A percentile compares a stretch with the other conserved stretches of the same genome.
phyloP scores from a whole-genome alignment of 345 rosid genomes.

The Eucalyptus brandiana region DNA sequence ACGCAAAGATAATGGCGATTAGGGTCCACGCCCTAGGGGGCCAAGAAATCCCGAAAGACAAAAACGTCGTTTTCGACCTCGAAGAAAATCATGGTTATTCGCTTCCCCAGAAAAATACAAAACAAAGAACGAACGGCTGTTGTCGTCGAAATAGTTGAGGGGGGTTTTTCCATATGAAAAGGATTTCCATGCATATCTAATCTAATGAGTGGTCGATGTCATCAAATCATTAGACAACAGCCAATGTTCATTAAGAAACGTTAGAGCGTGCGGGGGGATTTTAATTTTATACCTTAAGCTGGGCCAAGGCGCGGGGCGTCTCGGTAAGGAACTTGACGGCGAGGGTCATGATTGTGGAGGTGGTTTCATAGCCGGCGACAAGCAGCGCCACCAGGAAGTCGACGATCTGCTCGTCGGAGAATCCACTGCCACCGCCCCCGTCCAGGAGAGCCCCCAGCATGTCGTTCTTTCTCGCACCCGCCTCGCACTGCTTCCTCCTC shows the following conservation, averaged over 20 bases:
- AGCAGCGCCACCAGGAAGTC: conserved; percentile 84
- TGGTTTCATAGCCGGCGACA: conserved; percentile 98
- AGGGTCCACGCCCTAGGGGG: not conserved
- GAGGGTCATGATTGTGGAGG: conserved; percentile 91
- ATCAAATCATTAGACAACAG: not conserved
- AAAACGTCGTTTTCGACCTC: not conserved
- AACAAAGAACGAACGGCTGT: not conserved
- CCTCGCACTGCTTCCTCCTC: conserved; percentile 44
- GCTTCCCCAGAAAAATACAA: not conserved
- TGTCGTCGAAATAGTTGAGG: not conserved
- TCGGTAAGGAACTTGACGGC: conserved; percentile 95
- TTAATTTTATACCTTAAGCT: conserved; percentile 48
- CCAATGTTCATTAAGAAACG: not conserved
- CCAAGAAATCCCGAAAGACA: not conserved
- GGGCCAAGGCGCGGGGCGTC: conserved; percentile 80
- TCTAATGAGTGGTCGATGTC: not conserved
- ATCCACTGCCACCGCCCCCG: conserved; percentile 44
- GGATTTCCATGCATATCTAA: not conserved
- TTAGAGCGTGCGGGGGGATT: not conserved
- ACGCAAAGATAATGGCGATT: not conserved
- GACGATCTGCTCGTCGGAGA: conserved; percentile 78
- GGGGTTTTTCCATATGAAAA: not conserved
- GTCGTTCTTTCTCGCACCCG: conserved; percentile 43
- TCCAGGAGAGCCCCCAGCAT: conserved; percentile 70
- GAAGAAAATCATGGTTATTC: not conserved